Evolutionary conservation across 2,329 filamentous ascomycete species (phyloP), one percentile per base, ranked within the genome.

Genomic region (Cadophora malorum): DNA sequence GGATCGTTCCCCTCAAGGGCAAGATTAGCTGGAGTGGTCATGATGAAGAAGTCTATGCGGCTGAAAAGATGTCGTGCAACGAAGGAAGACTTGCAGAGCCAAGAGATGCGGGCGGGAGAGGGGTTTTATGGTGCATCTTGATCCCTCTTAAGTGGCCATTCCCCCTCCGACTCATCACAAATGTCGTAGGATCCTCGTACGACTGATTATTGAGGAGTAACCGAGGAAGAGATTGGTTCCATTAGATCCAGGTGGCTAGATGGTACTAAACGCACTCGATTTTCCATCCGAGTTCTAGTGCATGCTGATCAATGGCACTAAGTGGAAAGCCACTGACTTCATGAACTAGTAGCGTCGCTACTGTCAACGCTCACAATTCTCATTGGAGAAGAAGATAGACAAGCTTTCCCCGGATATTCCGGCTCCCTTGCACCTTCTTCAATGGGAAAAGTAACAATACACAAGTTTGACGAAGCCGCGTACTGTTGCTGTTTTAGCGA

Each of bases 1-100:
- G 73, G 71, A 65, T 74, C 74, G 31, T 67, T 69, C 33, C 72
- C 73, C 45, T 75, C 69, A 10, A 75, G 67, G 19, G 73, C 73
- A n/a, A 75, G 68, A 49, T 28, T 63, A 23, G 73, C 72, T 31
- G 61, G n/a, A 33, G 47, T 63, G 19, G 33, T 67, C 71, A 74
- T 74, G 21, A n/a, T 69, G 69, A 60, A 52, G 41, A 50, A 23
- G 31, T 55, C 23, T 31, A 47, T 55, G 58, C 28, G 28, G 64
- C 12, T 61, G 35, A 19, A 61, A 61, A 4, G 35, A 16, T 19
- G 41, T 60, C 19, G n/a, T 41, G 28, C 35, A 23, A 7, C 3
- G 25, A 16, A 52, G 41, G n/a, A 60, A 50, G 47, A 41, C 45
- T 33, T 41, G 33, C 12, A 14, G 31, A 49, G 47, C 35, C 53